phyloP scores from a whole-genome alignment of 371 early-diverging fungal genomes.

The Phascolomyces articulosus region DNA sequence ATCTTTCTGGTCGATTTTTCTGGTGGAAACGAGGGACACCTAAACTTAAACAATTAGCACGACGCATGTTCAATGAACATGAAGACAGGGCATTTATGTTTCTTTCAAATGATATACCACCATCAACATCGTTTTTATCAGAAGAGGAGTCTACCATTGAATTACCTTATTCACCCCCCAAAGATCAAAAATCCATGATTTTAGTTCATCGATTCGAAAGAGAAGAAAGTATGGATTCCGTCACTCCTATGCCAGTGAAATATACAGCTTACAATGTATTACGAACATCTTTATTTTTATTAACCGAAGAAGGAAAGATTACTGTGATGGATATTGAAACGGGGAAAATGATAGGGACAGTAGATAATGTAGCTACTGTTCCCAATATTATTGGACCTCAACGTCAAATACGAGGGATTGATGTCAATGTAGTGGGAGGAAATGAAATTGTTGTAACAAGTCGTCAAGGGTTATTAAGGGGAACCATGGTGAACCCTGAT shows the following conservation, averaged over 20 bases:
- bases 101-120: not conserved
- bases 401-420: slow-evolving; percentile 37
- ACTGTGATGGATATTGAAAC: slow-evolving; percentile 52
- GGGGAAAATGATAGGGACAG: slow-evolving; percentile 37
- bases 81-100: not conserved
- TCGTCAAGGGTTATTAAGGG: slow-evolving; percentile 44
- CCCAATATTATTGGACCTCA: slow-evolving; percentile 10
- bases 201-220: slow-evolving; percentile 40
- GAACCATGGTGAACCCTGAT: slow-evolving; percentile 14
- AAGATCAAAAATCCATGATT: slow-evolving; percentile 30
- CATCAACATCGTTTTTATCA: not conserved
- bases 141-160: not conserved
- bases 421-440: slow-evolving; percentile 49
- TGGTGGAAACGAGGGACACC: slow-evolving; percentile 43
- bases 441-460: slow-evolving; percentile 48
- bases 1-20: slow-evolving; percentile 19
- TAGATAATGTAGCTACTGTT: slow-evolving; percentile 34
- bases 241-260: slow-evolving; percentile 36
- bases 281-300: slow-evolving; percentile 38
- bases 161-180: slow-evolving; percentile 42
- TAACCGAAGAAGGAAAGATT: slow-evolving; percentile 52
- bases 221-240: not conserved
- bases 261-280: slow-evolving; percentile 54
- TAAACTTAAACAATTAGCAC: slow-evolving; percentile 24
- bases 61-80: slow-evolving; percentile 26